phyloP scores from a whole-genome alignment of 2,329 filamentous ascomycete species.

The Fusarium keratoplasticum region DNA sequence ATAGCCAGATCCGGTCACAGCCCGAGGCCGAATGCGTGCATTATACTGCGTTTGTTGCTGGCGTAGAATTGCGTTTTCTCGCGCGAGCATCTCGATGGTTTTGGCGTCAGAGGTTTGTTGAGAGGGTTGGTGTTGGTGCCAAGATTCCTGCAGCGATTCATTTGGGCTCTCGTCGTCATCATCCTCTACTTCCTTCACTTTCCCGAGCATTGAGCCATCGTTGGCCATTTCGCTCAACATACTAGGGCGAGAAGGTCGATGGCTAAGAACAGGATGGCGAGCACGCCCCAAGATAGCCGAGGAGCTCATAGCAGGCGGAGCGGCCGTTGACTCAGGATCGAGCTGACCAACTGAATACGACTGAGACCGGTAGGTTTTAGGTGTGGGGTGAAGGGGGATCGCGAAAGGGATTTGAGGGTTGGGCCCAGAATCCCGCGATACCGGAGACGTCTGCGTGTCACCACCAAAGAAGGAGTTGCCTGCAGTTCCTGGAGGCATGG shows the following conservation, averaged over 20 bases:
- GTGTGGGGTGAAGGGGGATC: conserved; percentile 88
- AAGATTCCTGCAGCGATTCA: conserved; percentile 60
- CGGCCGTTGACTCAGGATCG: conserved; percentile 70
- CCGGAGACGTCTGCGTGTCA: conserved; percentile 64
- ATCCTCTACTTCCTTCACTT: conserved; percentile 77
- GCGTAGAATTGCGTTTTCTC: conserved; percentile 72
- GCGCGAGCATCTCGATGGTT: conserved; percentile 71
- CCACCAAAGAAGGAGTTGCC: conserved; percentile 61
- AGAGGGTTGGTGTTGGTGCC: conserved; percentile 57
- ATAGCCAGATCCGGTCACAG: conserved; percentile 67
- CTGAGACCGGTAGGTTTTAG: conserved; percentile 93
- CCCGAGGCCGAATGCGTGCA: conserved; percentile 66
- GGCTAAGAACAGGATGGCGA: conserved; percentile 77
- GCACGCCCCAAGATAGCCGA: conserved; percentile 64
- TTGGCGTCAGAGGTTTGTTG: conserved; percentile 60
- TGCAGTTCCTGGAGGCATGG: conserved; percentile 58
- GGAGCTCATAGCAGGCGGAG: conserved; percentile 56
- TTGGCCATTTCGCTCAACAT: conserved; percentile 80
- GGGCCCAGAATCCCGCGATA: conserved; percentile 63
- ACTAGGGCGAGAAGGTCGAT: conserved; percentile 82
- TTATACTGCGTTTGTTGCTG: conserved; percentile 69
- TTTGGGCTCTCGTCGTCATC: conserved; percentile 71
- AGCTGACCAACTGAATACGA: conserved; percentile 96
- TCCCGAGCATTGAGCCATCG: conserved; percentile 71
- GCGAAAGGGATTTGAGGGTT: conserved; percentile 83